Percentiles rank a stretch among this genome's conserved stretches.
Evolutionary conservation across 192 early-diverging fungal genomes (phyloP).

Genomic region (Gonapodya prolifera): DNA sequence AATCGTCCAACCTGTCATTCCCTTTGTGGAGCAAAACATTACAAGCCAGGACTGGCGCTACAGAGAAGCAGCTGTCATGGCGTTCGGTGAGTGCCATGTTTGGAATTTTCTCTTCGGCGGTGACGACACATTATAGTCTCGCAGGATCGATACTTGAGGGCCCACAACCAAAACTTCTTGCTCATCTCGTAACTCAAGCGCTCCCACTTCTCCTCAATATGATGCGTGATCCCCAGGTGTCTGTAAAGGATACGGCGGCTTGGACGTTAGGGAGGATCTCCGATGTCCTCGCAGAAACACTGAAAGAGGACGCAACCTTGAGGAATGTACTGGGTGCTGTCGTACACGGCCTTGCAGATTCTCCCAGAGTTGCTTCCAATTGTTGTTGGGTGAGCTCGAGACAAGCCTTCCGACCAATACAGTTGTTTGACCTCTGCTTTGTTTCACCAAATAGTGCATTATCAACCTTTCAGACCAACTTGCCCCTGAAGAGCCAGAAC

Average conservation of each 20-base stretch:
- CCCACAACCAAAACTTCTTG: conserved; percentile 48
- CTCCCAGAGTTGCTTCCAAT: conserved; percentile 79
- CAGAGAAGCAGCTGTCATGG: conserved; percentile 95
- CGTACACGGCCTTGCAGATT: conserved; percentile 71
- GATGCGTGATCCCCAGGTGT: conserved; percentile 72
- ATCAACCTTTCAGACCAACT: conserved; percentile 86
- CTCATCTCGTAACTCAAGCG: conserved; percentile 66
- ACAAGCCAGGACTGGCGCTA: conserved; percentile 77
- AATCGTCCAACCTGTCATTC: conserved; percentile 73
- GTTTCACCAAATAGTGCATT: conserved; percentile 40
- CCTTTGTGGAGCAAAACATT: conserved; percentile 82
- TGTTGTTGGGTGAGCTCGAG: conserved; percentile 74
- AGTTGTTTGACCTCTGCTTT: not conserved
- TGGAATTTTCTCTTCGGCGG: conserved; percentile 2
- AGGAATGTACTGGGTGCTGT: conserved; percentile 61
- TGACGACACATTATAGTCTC: not conserved
- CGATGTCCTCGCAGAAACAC: conserved; percentile 45
- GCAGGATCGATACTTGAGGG: conserved; percentile 88
- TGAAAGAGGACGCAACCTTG: conserved; percentile 24
- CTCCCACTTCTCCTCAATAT: conserved; percentile 77
- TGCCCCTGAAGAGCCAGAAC: conserved; percentile 35
- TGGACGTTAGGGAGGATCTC: conserved; percentile 98
- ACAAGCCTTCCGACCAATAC: too few relatives aligned
- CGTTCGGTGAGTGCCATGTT: conserved; percentile 50
- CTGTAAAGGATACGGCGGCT: conserved; percentile 94